These are phyloP conservation scores for Paraconiothyrium sp. DNA, from an alignment of 2,329 filamentous ascomycete genomes.

Conservation along the genomic window DNA sequence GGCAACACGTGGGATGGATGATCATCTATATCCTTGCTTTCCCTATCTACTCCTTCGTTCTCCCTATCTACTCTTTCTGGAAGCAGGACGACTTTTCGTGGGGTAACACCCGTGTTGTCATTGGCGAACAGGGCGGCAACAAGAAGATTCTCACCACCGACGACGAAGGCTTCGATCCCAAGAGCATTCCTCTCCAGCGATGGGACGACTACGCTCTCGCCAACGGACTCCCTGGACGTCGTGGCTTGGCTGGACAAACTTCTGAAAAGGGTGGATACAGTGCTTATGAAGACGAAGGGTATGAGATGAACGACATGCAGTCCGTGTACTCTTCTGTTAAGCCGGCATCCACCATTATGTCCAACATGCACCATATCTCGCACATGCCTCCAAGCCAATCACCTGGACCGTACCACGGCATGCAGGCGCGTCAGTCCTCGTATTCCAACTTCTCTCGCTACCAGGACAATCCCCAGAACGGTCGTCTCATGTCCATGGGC, in stretches of 20 bases:
- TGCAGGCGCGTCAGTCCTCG: conserved; percentile 74
- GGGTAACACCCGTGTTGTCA: conserved; percentile 98
- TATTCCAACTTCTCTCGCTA: conserved; percentile 72
- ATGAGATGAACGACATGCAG: conserved; percentile 98
- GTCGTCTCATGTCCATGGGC: conserved; percentile 69
- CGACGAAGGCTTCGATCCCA: conserved; percentile 86
- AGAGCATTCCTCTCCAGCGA: conserved; percentile 89
- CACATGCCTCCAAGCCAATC: conserved; percentile 80
- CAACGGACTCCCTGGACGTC: conserved; percentile 91
- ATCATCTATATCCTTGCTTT: conserved; percentile 97
- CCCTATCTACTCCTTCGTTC: conserved; percentile 89
- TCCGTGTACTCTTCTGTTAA: conserved; percentile 94
- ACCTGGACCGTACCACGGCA: conserved; percentile 74
- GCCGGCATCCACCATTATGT: conserved; percentile 84
- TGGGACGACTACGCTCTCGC: conserved; percentile 94
- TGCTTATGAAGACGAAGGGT: conserved; percentile 76
- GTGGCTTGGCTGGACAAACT: conserved; percentile 66
- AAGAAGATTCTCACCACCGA: conserved; percentile 88
- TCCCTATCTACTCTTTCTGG: conserved; percentile 99
- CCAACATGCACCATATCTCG: conserved; percentile 76
- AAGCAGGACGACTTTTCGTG: conserved; percentile 99
- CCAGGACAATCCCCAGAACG: conserved; percentile 67
- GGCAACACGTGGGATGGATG: conserved; percentile 99
- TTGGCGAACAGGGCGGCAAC: conserved; percentile 90
- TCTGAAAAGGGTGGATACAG: conserved; percentile 69